These are phyloP conservation scores for Vigna mungo DNA, from an alignment of 306 rosid species.

Conservation along the genomic window DNA sequence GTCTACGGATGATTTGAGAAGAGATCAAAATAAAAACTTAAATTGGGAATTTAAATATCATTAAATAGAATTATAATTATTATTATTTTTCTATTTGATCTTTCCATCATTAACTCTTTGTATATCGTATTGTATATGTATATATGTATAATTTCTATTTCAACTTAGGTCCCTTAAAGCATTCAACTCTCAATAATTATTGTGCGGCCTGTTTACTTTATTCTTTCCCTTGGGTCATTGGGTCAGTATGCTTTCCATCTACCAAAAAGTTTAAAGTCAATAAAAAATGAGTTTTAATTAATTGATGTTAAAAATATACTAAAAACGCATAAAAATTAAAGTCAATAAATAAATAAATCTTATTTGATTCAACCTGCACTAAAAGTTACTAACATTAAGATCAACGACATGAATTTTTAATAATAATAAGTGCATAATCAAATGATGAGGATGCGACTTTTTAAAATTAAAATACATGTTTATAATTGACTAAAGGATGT, in stretches of 20 bases:
- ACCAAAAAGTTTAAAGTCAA: background rate
- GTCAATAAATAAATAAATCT: background rate
- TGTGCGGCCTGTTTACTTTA: background rate
- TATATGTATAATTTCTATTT: background rate
- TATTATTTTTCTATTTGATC: background rate
- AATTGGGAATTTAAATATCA: background rate
- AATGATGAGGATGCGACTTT: background rate
- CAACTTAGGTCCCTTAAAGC: background rate
- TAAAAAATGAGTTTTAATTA: too few relatives aligned
- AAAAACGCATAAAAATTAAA: too few relatives aligned
- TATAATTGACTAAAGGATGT: background rate
- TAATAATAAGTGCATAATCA: background rate
- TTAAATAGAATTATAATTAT: background rate
- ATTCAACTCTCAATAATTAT: constrained; percentile 10
- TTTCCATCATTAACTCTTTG: background rate
- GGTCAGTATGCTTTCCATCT: constrained; percentile 10
- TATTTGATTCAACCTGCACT: background rate
- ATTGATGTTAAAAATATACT: too few relatives aligned
- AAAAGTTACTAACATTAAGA: too few relatives aligned
- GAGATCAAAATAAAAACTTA: background rate
- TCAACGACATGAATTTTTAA: background rate
- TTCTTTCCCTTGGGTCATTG: background rate
- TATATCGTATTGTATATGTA: too few relatives aligned
- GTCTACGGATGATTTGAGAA: background rate
- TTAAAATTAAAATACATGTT: background rate